Percentiles rank a stretch among this genome's conserved stretches.
Conservation (phyloP, 352 stramenopile genomes). For the Phytophthora nicotianae region DNA sequence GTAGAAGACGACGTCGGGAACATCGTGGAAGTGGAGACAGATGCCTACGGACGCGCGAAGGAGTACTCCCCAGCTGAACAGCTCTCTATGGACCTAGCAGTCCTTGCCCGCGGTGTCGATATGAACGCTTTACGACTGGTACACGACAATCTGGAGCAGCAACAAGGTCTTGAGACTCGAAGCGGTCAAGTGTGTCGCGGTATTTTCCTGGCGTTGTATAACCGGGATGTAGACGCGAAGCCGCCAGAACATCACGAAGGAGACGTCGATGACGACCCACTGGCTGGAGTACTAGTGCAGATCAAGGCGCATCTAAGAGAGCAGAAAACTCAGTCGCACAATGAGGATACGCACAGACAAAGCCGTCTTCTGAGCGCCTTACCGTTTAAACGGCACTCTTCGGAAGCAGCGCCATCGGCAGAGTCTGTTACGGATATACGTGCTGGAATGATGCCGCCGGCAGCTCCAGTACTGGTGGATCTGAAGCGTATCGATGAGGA, state of each 20-base stretch:
- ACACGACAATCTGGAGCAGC: slow-evolving; percentile 40
- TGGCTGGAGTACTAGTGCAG: slow-evolving; percentile 48
- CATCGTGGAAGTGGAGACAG: slow-evolving; percentile 62
- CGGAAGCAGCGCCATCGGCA: not conserved
- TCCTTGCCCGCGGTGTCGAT: slow-evolving; percentile 52
- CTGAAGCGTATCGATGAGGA: slow-evolving; percentile 9
- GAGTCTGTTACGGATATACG: not conserved
- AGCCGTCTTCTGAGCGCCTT: slow-evolving; percentile 19
- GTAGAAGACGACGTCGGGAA: slow-evolving; percentile 67
- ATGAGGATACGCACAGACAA: slow-evolving; percentile 5
- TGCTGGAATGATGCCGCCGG: slow-evolving; percentile 17
- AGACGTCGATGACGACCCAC: slow-evolving; percentile 33
- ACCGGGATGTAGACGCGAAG: slow-evolving; percentile 53
- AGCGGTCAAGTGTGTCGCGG: slow-evolving; percentile 55
- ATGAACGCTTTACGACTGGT: slow-evolving; percentile 35
- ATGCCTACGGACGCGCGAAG: slow-evolving; percentile 61
- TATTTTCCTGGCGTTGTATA: slow-evolving; percentile 67
- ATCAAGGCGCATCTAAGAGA: slow-evolving; percentile 56
- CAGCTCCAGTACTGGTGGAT: slow-evolving; percentile 6
- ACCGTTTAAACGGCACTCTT: slow-evolving; percentile 14
- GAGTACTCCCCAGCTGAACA: slow-evolving; percentile 56
- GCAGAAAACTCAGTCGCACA: slow-evolving; percentile 10
- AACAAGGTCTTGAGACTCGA: slow-evolving; percentile 20
- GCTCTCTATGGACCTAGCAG: slow-evolving; percentile 59
- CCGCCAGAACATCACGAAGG: slow-evolving; percentile 30